phyloP scores from a whole-genome alignment of 2,329 filamentous ascomycete species.

The Pseudofabraea citricarpa region DNA sequence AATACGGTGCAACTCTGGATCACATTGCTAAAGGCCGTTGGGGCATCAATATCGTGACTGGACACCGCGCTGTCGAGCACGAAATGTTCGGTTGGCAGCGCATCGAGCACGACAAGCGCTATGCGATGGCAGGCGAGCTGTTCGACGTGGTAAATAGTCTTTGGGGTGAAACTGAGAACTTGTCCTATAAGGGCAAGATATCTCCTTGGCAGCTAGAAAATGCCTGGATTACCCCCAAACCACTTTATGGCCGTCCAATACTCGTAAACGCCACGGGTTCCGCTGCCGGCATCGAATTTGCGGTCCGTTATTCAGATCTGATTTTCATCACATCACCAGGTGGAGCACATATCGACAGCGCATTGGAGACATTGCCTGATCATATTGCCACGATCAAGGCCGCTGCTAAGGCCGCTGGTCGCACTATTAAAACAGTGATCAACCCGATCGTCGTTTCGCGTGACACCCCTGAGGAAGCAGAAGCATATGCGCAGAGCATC shows the following conservation, averaged over 20 bases:
- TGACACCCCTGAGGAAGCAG: conserved; percentile 18
- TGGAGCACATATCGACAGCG: conserved; percentile 17
- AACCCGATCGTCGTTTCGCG: conserved; percentile 18
- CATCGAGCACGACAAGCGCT: conserved; percentile 22
- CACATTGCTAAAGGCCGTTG: conserved; percentile 21
- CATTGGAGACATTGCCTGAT: conserved; percentile 17
- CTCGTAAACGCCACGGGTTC: conserved; percentile 20
- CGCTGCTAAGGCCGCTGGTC: conserved; percentile 14
- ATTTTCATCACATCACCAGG: conserved; percentile 22
- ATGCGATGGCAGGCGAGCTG: conserved; percentile 19
- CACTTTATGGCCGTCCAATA: conserved; percentile 15
- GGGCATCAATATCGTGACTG: conserved; percentile 23
- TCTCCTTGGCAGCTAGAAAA: conserved; percentile 17
- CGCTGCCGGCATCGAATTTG: conserved; percentile 19
- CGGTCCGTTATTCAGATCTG: conserved; percentile 14
- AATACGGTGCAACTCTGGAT: conserved; percentile 20
- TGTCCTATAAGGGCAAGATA: conserved; percentile 16
- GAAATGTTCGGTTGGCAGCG: conserved; percentile 21
- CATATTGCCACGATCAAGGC: conserved; percentile 18
- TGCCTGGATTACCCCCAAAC: conserved; percentile 21
- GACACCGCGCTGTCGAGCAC: conserved; percentile 19
- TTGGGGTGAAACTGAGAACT: conserved; percentile 19
- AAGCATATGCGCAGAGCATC: conserved; percentile 15
- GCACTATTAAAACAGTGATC: conserved; percentile 17
- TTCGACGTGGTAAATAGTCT: conserved; percentile 21